These are phyloP conservation scores for Dovyalis caffra DNA, from an alignment of 345 rosid species.

Conservation along the genomic window DNA sequence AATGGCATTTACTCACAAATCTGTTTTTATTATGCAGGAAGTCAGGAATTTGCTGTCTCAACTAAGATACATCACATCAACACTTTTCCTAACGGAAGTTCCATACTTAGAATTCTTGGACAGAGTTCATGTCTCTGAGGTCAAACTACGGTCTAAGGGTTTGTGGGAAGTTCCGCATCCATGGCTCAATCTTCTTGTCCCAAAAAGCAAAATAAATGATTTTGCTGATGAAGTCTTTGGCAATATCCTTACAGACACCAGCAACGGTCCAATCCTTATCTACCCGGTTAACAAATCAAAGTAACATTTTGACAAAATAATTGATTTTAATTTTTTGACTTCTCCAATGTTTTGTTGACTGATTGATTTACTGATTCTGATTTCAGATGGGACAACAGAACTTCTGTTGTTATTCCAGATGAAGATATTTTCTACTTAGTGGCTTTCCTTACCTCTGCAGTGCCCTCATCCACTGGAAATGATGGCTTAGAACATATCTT, in stretches of 20 bases:
- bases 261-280: constrained; percentile 92
- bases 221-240: constrained; percentile 81
- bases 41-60: constrained; percentile 49
- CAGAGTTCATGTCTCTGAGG: constrained; percentile 86
- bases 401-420: constrained; percentile 79
- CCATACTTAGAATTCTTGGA: constrained; percentile 78
- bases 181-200: constrained; percentile 96
- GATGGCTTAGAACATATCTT: constrained; percentile 71
- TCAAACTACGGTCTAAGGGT: constrained; percentile 76
- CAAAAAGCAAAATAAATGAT: constrained; percentile 57
- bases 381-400: constrained; percentile 95
- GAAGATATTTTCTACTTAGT: constrained; percentile 88
- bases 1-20: constrained; percentile 4
- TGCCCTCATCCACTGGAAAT: constrained; percentile 65
- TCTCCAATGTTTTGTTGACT: constrained; percentile 12
- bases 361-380: constrained; percentile 19
- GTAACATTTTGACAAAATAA: constrained; percentile 39
- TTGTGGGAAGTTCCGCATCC: constrained; percentile 98
- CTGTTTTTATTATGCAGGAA: constrained; percentile 54
- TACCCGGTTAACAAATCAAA: constrained; percentile 91
- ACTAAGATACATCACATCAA: constrained; percentile 65
- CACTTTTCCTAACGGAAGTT: constrained; percentile 73
- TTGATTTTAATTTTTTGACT: constrained; percentile 1
- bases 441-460: constrained; percentile 88
- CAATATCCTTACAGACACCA: constrained; percentile 67